A percentile compares a stretch with the other conserved stretches of the same genome.
phyloP scores from a whole-genome alignment of 2,329 filamentous ascomycete species.

The Hawksworthiomyces lignivorus region DNA sequence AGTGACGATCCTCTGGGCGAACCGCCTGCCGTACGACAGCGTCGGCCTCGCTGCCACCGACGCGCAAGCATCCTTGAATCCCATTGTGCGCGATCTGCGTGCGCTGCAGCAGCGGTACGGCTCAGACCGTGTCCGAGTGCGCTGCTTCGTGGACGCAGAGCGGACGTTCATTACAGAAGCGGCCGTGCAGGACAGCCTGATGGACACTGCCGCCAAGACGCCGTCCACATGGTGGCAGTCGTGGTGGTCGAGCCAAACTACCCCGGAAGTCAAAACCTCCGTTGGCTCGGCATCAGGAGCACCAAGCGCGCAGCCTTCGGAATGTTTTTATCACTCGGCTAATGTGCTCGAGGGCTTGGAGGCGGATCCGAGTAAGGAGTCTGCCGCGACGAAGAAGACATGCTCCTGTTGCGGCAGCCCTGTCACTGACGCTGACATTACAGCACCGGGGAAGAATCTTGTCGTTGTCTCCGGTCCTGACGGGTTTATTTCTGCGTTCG shows the following conservation, averaged over 20 bases:
- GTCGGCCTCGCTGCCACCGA: conserved; percentile 31
- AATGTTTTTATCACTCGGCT: conserved; percentile 17
- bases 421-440: conserved; percentile 10
- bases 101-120: conserved; percentile 54
- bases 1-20: conserved; percentile 79
- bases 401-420: conserved; percentile 21
- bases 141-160: conserved; percentile 80
- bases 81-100: conserved; percentile 56
- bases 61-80: too few species aligned
- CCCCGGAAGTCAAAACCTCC: too few species aligned
- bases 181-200: conserved; percentile 29
- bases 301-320: too few species aligned
- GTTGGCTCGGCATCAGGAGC: too few species aligned
- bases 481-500: conserved; percentile 75
- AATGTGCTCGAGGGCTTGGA: conserved; percentile 18
- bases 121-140: conserved; percentile 51
- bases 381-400: not conserved
- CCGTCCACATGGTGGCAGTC: not conserved
- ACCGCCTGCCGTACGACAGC: conserved; percentile 32
- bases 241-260: conserved; percentile 14
- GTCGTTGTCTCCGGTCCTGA: conserved; percentile 87
- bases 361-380: conserved; percentile 1
- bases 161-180: conserved; percentile 52
- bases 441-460: conserved; percentile 46
- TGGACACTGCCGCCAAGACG: not conserved